These are phyloP conservation scores for Quercus aquifolioides DNA, from an alignment of 306 rosid species.

Conservation along the genomic window DNA sequence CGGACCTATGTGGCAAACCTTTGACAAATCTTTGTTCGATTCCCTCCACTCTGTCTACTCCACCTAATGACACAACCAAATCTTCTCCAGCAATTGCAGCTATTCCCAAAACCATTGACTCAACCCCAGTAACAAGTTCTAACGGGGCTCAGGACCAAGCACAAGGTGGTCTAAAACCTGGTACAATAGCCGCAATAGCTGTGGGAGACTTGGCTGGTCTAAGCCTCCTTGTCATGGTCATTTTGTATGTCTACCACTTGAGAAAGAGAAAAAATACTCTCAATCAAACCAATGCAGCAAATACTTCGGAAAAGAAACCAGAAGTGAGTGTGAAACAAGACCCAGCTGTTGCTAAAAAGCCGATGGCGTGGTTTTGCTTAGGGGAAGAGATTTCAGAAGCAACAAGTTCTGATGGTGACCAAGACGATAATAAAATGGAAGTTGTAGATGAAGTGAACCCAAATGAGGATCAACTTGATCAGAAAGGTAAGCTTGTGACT, in stretches of 20 bases:
- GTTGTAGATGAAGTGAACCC: not conserved
- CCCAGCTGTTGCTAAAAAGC: constrained; percentile 11
- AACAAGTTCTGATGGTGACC: constrained; percentile 73
- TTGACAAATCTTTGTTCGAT: constrained; percentile 61
- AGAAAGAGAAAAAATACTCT: constrained; percentile 34
- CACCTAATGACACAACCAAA: constrained; percentile 43
- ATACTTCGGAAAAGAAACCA: constrained; percentile 17
- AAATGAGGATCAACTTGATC: constrained; percentile 9
- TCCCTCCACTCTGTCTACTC: constrained; percentile 64
- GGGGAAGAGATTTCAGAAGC: constrained; percentile 74
- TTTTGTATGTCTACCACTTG: constrained; percentile 60
- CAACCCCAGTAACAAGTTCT: constrained; percentile 37
- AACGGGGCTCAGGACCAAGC: constrained; percentile 28
- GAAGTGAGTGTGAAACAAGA: constrained; percentile 20
- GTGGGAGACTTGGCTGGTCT: constrained; percentile 76
- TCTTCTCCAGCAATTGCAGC: constrained; percentile 91
- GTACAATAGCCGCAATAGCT: constrained; percentile 67
- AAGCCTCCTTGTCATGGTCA: constrained; percentile 37
- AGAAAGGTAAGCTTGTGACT: constrained; percentile 50
- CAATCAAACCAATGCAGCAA: not conserved
- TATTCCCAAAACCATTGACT: constrained; percentile 68
- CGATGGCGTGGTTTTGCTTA: constrained; percentile 56
- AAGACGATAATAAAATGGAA: constrained; percentile 15
- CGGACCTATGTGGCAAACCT: constrained; percentile 83
- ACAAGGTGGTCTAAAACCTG: constrained; percentile 55